A percentile compares a stretch with the other conserved stretches of the same genome.
These are phyloP conservation scores for Solanum bulbocastanum DNA, from an alignment of 257 asterid species.

Conservation along the genomic window DNA sequence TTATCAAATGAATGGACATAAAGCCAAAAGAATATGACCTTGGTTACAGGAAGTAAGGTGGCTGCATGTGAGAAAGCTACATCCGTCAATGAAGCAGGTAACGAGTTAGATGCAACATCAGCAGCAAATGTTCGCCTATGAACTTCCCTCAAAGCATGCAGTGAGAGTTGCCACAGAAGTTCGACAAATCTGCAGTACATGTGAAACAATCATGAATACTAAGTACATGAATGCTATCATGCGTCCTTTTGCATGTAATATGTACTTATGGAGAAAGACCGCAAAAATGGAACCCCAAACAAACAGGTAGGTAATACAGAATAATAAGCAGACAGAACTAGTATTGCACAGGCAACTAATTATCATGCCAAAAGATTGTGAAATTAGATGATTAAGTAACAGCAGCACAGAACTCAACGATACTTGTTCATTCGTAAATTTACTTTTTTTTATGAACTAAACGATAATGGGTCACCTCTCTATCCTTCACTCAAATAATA, in stretches of 20 bases:
- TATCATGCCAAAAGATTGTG: not conserved
- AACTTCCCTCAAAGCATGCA: constrained; percentile 98
- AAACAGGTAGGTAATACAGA: not conserved
- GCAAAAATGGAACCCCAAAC: not conserved
- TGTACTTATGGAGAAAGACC: not conserved
- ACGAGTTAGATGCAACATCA: constrained; percentile 86
- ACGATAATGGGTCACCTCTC: not conserved
- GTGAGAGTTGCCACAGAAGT: constrained; percentile 95
- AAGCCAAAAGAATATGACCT: constrained; percentile 31
- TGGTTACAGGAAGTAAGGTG: constrained; percentile 88
- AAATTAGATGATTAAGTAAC: not conserved
- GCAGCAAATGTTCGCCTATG: constrained; percentile 90
- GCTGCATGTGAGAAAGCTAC: constrained; percentile 99
- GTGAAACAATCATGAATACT: not conserved
- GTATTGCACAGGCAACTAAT: not conserved
- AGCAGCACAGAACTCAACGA: not conserved
- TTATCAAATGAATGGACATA: constrained; percentile 3
- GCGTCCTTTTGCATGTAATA: not conserved
- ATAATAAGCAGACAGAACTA: not conserved
- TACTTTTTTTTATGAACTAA: not conserved
- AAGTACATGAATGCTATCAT: not conserved
- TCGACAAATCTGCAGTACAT: constrained; percentile 78
- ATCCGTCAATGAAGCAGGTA: constrained; percentile 95
- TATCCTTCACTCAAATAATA: not conserved
- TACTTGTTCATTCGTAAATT: not conserved